Base-by-base conservation (phyloP, 208 protist species). In the Polymyxa betae region DNA sequence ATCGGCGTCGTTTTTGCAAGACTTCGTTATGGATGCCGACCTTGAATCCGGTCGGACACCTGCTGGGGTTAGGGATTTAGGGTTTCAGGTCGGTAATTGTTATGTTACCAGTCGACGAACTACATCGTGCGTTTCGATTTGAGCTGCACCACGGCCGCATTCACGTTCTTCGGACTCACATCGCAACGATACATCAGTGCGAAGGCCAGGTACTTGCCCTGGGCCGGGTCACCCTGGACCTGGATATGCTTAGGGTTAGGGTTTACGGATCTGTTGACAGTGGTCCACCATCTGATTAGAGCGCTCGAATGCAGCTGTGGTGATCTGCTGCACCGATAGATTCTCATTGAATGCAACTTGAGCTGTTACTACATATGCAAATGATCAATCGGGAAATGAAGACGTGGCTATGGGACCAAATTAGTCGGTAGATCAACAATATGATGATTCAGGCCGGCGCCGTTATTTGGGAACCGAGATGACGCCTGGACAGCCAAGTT, bases 131-230 rank as follows among this genome's bases (percentile, higher is more conserved):
- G 92, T 93, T 98, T 98, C 91, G 95, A 98, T 95, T 98, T 98
- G 95, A 99, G 97, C 90, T 93, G 95, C 88, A 94, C 93, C 45
- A 98, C 95, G 45, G 97, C 95, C 88, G 96, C 96, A 92, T 97
- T 96, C 45, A 98, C 97, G 91, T 99, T 97, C 95, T 98, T 98
- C 77, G 97, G 97, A 88, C 98, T 97, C 77, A 99, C 96, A 92
- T 98, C 97, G 92, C 98, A 97, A 92, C 97, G 96, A 95, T 98
- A 99, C 95, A 98, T 97, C 90, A 98, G 92, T 94, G 96, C 98
- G 93, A 96, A 97, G 68, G 97, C 96, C 96, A 99, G 98, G 95
- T 98, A 98, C 94, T 98, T 98, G 89, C 98, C 97, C 92, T 96
- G 93, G 88, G 95, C 93, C 89, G 97, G 97, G 93, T 98, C 96